Base-by-base conservation (phyloP, 169 alveolate species). In the Eimeria tenella region DNA sequence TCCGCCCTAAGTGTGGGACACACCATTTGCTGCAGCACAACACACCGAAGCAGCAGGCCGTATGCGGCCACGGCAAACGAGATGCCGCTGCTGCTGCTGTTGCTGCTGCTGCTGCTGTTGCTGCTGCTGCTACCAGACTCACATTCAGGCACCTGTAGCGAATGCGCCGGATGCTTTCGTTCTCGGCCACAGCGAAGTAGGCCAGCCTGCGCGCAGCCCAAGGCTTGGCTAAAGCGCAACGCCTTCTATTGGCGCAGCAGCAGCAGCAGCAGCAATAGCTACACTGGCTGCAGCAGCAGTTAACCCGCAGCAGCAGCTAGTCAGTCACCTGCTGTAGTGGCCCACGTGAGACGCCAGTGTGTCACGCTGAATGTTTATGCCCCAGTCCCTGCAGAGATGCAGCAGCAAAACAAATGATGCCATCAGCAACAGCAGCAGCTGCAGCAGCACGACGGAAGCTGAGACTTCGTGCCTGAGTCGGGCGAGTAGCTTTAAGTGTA, bases 341-440 rank as follows among this genome's bases (percentile, higher is more conserved):
- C 98, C 99, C 19, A 98, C 97, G 88, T 98, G 99, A 1, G 99
- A 98, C 65, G 99, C 98, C 68, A 97, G 94, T 5, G 99, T 98
- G 90, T 98, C 99, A 52, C 99, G 96, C 95, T 97, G 98, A 79
- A 98, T 98, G 93, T 97, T 98, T 55, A 97, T 94, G 53, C 97
- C 97, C 99, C 99, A 98, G 90, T 98, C 99, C 98, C 99, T 98
- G 97, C 65, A 93, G 21, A 87, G 62, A 58, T 55, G 53, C 74
- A 62, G 49, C 42, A 83, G 77, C 90, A 77, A n/a, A 60, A 71
- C 42, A 60, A 77, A 73, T 73, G 55, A 55, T 42, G 11, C 7
- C 50, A 8, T 21, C 82, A 21, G 82, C 82, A 71, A 55, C 82
- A 75, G 25, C 53, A 23, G 49, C 19, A 21, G 49, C 13, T 21